phyloP scores from a whole-genome alignment of 2,329 filamentous ascomycete species.

The Paecilomyces fulvus region DNA sequence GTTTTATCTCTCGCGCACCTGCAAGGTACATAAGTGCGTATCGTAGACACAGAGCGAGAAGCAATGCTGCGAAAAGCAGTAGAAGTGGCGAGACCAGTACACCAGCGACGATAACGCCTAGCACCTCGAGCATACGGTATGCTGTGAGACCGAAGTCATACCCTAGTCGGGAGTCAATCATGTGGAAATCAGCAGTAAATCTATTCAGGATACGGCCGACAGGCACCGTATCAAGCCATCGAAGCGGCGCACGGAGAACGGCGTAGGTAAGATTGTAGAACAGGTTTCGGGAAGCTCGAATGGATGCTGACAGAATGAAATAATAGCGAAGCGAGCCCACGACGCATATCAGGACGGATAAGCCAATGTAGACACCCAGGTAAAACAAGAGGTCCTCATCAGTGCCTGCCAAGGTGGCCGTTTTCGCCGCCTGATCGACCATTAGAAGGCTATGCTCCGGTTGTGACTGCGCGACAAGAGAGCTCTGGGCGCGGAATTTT shows the following conservation, averaged over 20 bases:
- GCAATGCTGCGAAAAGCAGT: slow-evolving; percentile 50
- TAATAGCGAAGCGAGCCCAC: slow-evolving; percentile 56
- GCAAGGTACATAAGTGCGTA: slow-evolving; percentile 56
- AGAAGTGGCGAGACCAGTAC: slow-evolving; percentile 60
- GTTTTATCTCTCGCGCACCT: slow-evolving; percentile 67
- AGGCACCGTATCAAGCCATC: slow-evolving; percentile 74
- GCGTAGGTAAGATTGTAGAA: slow-evolving; percentile 60
- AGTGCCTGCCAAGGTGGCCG: not conserved
- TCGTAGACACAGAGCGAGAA: slow-evolving; percentile 51
- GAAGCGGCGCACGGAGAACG: slow-evolving; percentile 62
- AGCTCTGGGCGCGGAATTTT: not conserved
- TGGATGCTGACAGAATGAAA: slow-evolving; percentile 55
- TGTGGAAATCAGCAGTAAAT: slow-evolving; percentile 68
- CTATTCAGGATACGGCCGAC: slow-evolving; percentile 69
- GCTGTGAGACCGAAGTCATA: slow-evolving; percentile 54
- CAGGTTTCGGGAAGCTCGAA: slow-evolving; percentile 59
- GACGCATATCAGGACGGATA: slow-evolving; percentile 50
- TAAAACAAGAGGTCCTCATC: slow-evolving; percentile 54
- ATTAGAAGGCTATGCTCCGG: slow-evolving; percentile 6
- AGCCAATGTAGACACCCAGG: slow-evolving; percentile 56
- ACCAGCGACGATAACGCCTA: slow-evolving; percentile 59
- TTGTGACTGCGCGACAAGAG: slow-evolving; percentile 1
- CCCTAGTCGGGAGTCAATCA: slow-evolving; percentile 60
- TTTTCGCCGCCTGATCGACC: slow-evolving; percentile 6
- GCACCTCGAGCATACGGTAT: slow-evolving; percentile 52